These are phyloP conservation scores for Halteria grandinella DNA, from an alignment of 73 alveolate genomes.

Conservation along the genomic window DNA sequence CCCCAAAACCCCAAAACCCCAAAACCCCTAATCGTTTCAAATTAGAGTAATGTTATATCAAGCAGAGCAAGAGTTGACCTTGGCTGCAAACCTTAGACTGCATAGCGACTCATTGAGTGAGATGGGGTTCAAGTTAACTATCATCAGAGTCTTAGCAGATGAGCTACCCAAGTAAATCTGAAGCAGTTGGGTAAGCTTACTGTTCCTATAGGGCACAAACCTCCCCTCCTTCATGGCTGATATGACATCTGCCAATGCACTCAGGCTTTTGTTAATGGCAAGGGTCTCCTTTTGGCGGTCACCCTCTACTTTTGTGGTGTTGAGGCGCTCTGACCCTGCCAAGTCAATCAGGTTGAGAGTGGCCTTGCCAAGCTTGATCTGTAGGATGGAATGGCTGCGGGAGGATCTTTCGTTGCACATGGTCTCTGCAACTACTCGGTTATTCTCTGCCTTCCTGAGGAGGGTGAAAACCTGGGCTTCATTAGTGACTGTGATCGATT, in stretches of 20 bases:
- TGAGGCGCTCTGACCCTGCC: slow-evolving; percentile 90
- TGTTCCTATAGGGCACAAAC: slow-evolving; percentile 85
- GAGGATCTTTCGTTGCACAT: slow-evolving; percentile 82
- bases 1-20: no score
- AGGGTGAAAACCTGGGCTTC: slow-evolving; percentile 3
- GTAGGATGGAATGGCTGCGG: slow-evolving; percentile 81
- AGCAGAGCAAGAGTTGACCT: slow-evolving; percentile 71
- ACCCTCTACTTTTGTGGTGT: slow-evolving; percentile 79
- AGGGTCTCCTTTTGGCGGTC: slow-evolving; percentile 77
- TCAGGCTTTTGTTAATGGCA: slow-evolving; percentile 83
- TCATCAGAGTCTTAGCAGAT: slow-evolving; percentile 82
- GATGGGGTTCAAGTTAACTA: slow-evolving; percentile 78
- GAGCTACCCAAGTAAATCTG: slow-evolving; percentile 78
- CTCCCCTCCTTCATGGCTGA: slow-evolving; percentile 76
- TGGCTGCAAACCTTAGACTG: slow-evolving; percentile 73
- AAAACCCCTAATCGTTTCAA: background rate
- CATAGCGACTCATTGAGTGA: slow-evolving; percentile 70
- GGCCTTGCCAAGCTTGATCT: slow-evolving; percentile 70
- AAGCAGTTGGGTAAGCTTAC: slow-evolving; percentile 74
- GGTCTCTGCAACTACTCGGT: slow-evolving; percentile 75
- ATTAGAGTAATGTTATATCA: background rate
- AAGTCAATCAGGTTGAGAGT: slow-evolving; percentile 83
- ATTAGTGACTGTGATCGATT: slow-evolving; percentile 1
- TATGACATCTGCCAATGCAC: slow-evolving; percentile 84
- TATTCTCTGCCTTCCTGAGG: slow-evolving; percentile 60